Evolutionary conservation across 2,329 filamentous ascomycete species (phyloP), one percentile per base, ranked within the genome.

Genomic region (Pyrenophora graminea): DNA sequence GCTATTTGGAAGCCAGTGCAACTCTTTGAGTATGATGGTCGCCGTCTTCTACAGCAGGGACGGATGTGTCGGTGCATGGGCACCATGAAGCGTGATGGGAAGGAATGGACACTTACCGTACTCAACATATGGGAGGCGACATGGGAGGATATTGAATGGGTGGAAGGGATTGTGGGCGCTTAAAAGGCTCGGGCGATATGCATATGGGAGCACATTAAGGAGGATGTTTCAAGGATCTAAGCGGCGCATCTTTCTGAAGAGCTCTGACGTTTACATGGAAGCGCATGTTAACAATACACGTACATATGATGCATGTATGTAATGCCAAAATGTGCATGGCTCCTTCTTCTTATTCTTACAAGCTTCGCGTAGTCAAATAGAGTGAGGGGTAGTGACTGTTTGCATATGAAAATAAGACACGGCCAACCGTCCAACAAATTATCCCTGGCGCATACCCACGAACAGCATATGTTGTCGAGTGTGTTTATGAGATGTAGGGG

Each of bases 141-240:
- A 27, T 81, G 78, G 79, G 80, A 82, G 25, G 82, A 84, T 59
- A 72, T 84, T n/a, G 69, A 74, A 9, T 77, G 75, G 72, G 80
- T 77, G 3, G 77, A 77, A 53, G 76, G 74, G 5, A 78, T 82
- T 37, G 50, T 72, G 33, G 55, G 62, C 15, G 49, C 58, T 1
- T 69, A 50, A 63, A 17, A 27, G 13, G 6, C 34, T 30, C 25
- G 18, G 32, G 18, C 18, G 3, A 44, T 41, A 31, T 33, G 19
- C 25, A 36, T 18, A 48, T 19, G 39, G 34, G 34, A 27, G 15
- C 25, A 19, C 10, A 36, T 40, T 30, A 9, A 12, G 25, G 38
- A 19, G 33, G 39, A 39, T 44, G 39, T 51, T 32, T 44, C 33
- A 36, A 48, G 31, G 33, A 38, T 48, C 41, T 39, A 46, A 30